These are phyloP conservation scores for Yamadazyma jaroonii DNA, from an alignment of 1,139 yeast species.

Conservation along the genomic window DNA sequence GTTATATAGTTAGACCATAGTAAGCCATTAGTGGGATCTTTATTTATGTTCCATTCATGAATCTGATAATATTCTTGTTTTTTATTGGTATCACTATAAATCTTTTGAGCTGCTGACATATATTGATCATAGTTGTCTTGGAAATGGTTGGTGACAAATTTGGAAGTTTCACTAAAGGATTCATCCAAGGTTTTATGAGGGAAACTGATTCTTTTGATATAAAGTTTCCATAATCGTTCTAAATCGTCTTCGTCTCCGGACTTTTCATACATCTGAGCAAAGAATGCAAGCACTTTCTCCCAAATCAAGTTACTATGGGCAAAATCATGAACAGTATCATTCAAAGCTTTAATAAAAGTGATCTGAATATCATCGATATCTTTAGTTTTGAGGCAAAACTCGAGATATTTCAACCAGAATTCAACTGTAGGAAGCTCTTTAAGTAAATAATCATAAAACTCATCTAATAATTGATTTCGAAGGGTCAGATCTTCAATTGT, in stretches of 20 bases:
- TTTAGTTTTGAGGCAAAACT: conserved; percentile 10
- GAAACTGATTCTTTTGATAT: conserved; percentile 31
- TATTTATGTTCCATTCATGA: conserved; percentile 20
- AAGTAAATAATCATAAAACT: conserved; percentile 18
- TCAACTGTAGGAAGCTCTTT: conserved; percentile 18
- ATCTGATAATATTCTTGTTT: conserved; percentile 25
- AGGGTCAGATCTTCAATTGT: conserved; percentile 13
- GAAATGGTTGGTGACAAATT: conserved; percentile 34
- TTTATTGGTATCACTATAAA: conserved; percentile 28
- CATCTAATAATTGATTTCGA: conserved; percentile 12
- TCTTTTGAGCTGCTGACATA: conserved; percentile 38
- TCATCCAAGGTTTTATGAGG: conserved; percentile 45
- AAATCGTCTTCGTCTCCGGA: conserved; percentile 15
- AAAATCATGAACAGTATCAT: conserved; percentile 32
- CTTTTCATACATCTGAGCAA: conserved; percentile 9
- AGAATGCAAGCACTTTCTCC: conserved; percentile 21
- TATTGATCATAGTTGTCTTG: conserved; percentile 33
- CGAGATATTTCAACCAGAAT: conserved; percentile 20
- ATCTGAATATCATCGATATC: conserved; percentile 11
- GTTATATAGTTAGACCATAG: conserved; percentile 35
- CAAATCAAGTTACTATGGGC: conserved; percentile 35
- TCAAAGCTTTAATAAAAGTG: conserved; percentile 21
- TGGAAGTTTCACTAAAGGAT: conserved; percentile 42
- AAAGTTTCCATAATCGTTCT: conserved; percentile 21
- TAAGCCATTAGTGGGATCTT: conserved; percentile 16